Evolutionary conservation across 768 basidiomycete genomes (phyloP), one percentile per base, ranked within the genome.

Genomic region (Termitomyces sp.): DNA sequence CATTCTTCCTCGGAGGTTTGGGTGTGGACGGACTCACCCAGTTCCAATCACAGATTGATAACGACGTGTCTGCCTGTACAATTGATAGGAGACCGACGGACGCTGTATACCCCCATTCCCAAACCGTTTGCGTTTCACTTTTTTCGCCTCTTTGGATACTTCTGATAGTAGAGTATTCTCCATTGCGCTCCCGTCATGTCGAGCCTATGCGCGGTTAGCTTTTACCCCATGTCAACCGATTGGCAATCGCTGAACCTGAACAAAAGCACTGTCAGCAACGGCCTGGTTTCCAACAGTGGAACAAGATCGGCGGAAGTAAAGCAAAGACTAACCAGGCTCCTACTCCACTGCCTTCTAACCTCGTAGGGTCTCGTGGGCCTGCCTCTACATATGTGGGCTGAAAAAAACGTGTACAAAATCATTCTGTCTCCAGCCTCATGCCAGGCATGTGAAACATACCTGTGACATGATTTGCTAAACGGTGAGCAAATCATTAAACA

Each of bases 401-500:
- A 25, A n/a, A n/a, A n/a, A 47, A 75, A 72, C 50, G 73, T 88
- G 42, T 86, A 86, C 72, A 88, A 87, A 71, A 80, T 88, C 59
- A 64, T 85, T 9, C 66, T 74, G 15, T 69, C 81, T 6, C 69
- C 76, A 31, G 67, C 74, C 5, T 79, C 77, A 12, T 68, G 84
- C 41, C 73, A 77, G 2, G 73, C 72, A 49, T 88, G 86, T 60
- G 79, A 85, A 5, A 69, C 83, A 2, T 87, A 88, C 62, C 77
- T 75, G 84, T 84, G 67, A 50, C 74, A 58, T 7, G 12, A 47
- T 16, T 18, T 39, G 12, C 7, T n/a, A 5, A 1, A 43, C 20
- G 3, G 3, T 31, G 15, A 7, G 38, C 27, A 40, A 27, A 20
- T 36, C 3, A n/a, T 25, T 5, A 31, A 31, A 54, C 22, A 54